phyloP scores from a whole-genome alignment of 129 eudicot species.

The Lonicera japonica region DNA sequence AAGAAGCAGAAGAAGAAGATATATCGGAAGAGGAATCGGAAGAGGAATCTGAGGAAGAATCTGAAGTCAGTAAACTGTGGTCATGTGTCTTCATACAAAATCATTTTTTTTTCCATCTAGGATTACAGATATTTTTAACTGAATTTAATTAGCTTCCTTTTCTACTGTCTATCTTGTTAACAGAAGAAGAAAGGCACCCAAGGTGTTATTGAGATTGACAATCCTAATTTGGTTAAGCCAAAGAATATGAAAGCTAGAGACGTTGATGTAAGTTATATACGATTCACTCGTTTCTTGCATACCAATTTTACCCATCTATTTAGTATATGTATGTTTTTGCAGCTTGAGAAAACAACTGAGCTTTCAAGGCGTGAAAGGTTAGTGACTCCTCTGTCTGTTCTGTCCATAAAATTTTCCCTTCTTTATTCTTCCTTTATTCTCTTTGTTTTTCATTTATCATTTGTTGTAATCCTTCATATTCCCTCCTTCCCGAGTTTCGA shows the following conservation, averaged over 20 bases:
- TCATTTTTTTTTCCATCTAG: neutral
- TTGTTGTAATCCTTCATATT: too few species aligned
- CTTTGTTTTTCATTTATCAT: neutral
- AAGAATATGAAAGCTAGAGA: slow-evolving; percentile 88
- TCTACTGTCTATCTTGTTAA: slow-evolving; percentile 1
- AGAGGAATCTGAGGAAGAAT: slow-evolving; percentile 62
- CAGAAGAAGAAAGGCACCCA: slow-evolving; percentile 81
- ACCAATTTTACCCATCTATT: neutral
- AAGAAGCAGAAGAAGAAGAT: slow-evolving; percentile 70
- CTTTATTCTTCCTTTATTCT: neutral
- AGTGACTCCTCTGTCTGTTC: slow-evolving; percentile 2
- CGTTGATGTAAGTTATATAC: slow-evolving; percentile 90
- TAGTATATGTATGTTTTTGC: slow-evolving; percentile 18
- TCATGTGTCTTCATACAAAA: neutral
- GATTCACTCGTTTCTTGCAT: too few species aligned
- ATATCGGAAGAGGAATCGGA: slow-evolving; percentile 66
- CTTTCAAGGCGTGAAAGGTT: slow-evolving; percentile 97
- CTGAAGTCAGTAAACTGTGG: slow-evolving; percentile 44
- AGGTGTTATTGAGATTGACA: slow-evolving; percentile 80
- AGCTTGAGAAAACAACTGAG: slow-evolving; percentile 89
- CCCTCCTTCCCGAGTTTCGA: neutral
- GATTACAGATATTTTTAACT: neutral
- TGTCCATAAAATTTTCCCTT: neutral
- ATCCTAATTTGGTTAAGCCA: slow-evolving; percentile 91
- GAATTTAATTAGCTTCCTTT: neutral